Percentiles rank a stretch among this genome's conserved stretches.
Conservation (phyloP, 805 yeast species). For the Teunomyces barrocoloradensis region DNA sequence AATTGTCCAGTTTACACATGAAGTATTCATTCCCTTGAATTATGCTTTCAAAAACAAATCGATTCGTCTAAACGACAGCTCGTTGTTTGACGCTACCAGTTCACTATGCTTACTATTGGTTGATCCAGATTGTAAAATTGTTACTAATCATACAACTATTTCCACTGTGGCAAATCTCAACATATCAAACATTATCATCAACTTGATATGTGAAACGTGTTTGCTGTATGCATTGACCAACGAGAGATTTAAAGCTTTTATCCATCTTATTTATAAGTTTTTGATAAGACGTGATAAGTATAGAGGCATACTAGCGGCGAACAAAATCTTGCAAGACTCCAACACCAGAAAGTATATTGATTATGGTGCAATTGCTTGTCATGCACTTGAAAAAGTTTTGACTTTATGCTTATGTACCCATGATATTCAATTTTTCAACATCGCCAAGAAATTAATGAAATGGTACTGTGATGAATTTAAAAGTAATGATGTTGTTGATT, state of each 20-base stretch:
- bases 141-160: constrained; percentile 17
- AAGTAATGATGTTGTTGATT: constrained; percentile 1
- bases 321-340: constrained; percentile 7
- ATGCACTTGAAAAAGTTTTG: constrained; percentile 36
- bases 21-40: constrained; percentile 24
- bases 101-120: constrained; percentile 31
- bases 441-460: constrained; percentile 36
- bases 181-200: constrained; percentile 30
- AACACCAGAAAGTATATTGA: constrained; percentile 9
- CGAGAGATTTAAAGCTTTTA: constrained; percentile 34
- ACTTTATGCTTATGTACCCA: constrained; percentile 41
- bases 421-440: constrained; percentile 41
- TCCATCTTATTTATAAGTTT: constrained; percentile 34
- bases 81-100: constrained; percentile 35
- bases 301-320: constrained; percentile 7
- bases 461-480: constrained; percentile 13
- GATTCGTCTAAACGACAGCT: constrained; percentile 12
- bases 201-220: constrained; percentile 35
- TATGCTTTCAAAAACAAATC: constrained; percentile 20
- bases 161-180: constrained; percentile 25
- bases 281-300: constrained; percentile 24
- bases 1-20: constrained; percentile 19
- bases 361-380: constrained; percentile 19
- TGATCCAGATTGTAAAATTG: constrained; percentile 13
- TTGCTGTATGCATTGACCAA: constrained; percentile 32